These are phyloP conservation scores for Lumnitzera racemosa DNA, from an alignment of 345 rosid species.

Conservation along the genomic window DNA sequence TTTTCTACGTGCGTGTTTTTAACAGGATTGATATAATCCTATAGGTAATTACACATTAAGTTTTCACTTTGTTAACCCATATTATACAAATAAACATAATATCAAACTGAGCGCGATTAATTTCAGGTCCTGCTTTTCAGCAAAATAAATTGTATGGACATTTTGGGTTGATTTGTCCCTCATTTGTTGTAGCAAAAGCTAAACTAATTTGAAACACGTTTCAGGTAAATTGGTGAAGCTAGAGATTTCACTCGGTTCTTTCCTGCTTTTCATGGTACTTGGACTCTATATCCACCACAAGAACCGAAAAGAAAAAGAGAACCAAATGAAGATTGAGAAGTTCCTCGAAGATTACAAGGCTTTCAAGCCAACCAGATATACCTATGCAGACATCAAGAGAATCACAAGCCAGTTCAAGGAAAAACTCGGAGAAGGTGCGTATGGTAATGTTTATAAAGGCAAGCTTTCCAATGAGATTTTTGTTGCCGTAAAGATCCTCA, in stretches of 20 bases:
- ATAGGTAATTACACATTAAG: too few species aligned
- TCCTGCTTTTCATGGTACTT: background rate
- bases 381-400: conserved; percentile 3
- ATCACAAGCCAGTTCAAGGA: conserved; percentile 10
- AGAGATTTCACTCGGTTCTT: too few species aligned
- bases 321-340: conserved; percentile 11
- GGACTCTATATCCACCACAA: background rate
- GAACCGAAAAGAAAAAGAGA: conserved; percentile 1
- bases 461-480: conserved; percentile 11
- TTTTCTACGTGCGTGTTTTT: too few species aligned
- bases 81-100: too few species aligned
- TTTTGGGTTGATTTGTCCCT: too few species aligned
- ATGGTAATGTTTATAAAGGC: conserved; percentile 22
- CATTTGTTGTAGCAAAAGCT: too few species aligned
- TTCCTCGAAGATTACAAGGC: conserved; percentile 17
- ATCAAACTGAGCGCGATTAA: too few species aligned
- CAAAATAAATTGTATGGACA: background rate
- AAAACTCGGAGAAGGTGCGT: conserved; percentile 23
- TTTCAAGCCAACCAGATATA: conserved; percentile 15
- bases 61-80: too few species aligned
- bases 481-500: conserved; percentile 22
- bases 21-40: too few species aligned
- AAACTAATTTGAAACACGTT: too few species aligned
- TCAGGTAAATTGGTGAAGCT: too few species aligned
- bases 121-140: too few species aligned